These are phyloP conservation scores for Pilasporangium apinafurcum DNA, from an alignment of 352 stramenopile genomes.

Conservation along the genomic window DNA sequence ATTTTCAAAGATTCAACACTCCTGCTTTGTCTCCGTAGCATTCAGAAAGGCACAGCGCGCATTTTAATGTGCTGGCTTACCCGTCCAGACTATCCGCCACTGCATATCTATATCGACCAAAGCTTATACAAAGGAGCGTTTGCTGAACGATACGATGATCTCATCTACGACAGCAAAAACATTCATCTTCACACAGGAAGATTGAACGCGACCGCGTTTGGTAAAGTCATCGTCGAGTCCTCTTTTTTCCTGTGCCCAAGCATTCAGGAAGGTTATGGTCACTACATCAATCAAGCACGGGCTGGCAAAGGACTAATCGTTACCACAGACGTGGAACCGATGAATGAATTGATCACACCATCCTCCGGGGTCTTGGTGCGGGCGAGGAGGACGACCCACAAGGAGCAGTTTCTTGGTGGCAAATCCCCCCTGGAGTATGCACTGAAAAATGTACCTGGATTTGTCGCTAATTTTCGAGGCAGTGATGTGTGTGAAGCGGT, in stretches of 20 bases:
- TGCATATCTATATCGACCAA: slow-evolving; percentile 37
- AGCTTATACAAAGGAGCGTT: slow-evolving; percentile 20
- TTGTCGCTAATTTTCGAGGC: slow-evolving; percentile 27
- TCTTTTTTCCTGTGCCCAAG: slow-evolving; percentile 50
- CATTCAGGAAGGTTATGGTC: slow-evolving; percentile 49
- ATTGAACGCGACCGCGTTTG: slow-evolving; percentile 26
- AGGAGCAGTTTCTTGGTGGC: slow-evolving; percentile 28
- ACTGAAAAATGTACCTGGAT: slow-evolving; percentile 23
- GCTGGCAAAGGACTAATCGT: slow-evolving; percentile 34
- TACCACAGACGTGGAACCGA: slow-evolving; percentile 36
- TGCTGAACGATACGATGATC: slow-evolving; percentile 5
- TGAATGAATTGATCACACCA: slow-evolving; percentile 51
- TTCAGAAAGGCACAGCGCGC: slow-evolving; percentile 37
- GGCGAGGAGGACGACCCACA: no score
- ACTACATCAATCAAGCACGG: slow-evolving; percentile 63
- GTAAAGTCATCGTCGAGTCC: slow-evolving; percentile 29
- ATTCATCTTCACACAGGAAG: slow-evolving; percentile 13
- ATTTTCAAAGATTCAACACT: background rate
- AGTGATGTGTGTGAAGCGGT: slow-evolving; percentile 36
- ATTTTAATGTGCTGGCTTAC: slow-evolving; percentile 45
- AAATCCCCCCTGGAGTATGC: slow-evolving; percentile 15
- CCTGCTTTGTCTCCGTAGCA: slow-evolving; percentile 10
- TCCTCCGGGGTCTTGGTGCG: slow-evolving; percentile 24
- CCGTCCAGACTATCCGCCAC: slow-evolving; percentile 20
- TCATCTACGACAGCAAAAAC: slow-evolving; percentile 9